Percentiles rank a stretch among this genome's conserved stretches.
Evolutionary conservation across 164 flowering plant genomes (phyloP).

Genomic region (Umbellularia californica): DNA sequence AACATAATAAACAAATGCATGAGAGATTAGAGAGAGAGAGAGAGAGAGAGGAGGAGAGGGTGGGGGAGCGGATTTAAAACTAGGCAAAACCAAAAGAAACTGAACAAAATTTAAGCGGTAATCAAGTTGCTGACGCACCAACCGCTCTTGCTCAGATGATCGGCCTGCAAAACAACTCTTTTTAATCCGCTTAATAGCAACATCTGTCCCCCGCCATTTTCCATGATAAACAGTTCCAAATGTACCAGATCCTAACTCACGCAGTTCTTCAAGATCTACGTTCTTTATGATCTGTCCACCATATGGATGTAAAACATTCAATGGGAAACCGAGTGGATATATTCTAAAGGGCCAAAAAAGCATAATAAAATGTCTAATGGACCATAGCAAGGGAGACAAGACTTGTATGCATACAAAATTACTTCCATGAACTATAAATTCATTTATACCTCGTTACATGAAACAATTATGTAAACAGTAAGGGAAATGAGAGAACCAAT

Average conservation of each 20-base stretch:
- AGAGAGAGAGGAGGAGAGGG: too few species aligned
- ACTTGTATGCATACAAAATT: neutral
- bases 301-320: conserved; percentile 21
- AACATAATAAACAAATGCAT: too few species aligned
- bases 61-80: too few species aligned
- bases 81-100: neutral
- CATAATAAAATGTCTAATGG: neutral
- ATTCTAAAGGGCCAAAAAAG: neutral
- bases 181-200: conserved; percentile 85
- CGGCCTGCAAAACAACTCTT: conserved; percentile 82
- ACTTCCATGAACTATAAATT: neutral
- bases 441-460: too few species aligned
- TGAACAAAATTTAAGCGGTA: neutral
- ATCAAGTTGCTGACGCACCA: conserved; percentile 39
- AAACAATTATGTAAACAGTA: too few species aligned
- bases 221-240: conserved; percentile 94
- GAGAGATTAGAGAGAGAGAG: too few species aligned
- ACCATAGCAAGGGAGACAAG: neutral
- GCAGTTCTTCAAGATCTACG: conserved; percentile 84
- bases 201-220: conserved; percentile 90
- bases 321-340: conserved; percentile 6
- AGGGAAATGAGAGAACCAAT: too few species aligned
- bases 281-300: conserved; percentile 68
- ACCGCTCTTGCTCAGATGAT: conserved; percentile 78
- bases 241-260: conserved; percentile 86